These are phyloP conservation scores for Suillus variegatus DNA, from an alignment of 768 basidiomycete species.

Conservation along the genomic window DNA sequence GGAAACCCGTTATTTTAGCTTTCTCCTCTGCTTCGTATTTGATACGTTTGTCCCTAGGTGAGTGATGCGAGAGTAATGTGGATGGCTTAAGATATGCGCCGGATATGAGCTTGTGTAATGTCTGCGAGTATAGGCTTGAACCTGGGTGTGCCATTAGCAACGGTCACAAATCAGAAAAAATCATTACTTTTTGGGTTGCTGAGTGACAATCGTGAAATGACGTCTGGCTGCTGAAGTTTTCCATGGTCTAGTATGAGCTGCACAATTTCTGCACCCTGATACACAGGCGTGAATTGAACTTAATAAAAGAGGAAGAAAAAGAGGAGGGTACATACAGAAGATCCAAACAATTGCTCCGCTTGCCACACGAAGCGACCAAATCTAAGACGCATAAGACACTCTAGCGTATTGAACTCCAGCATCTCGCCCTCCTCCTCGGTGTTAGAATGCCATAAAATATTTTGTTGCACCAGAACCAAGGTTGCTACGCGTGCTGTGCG, in stretches of 20 bases:
- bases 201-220: constrained; percentile 52
- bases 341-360: constrained; percentile 70
- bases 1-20: constrained; percentile 70
- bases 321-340: constrained; percentile 52
- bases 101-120: constrained; percentile 70
- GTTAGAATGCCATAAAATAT: constrained; percentile 83
- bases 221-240: constrained; percentile 76
- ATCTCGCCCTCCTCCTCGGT: constrained; percentile 73
- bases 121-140: constrained; percentile 52
- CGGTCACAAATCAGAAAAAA: constrained; percentile 16
- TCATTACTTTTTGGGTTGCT: constrained; percentile 65
- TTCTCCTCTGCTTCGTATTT: constrained; percentile 81
- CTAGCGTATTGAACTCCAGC: constrained; percentile 80
- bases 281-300: background rate
- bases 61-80: constrained; percentile 73
- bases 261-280: constrained; percentile 77
- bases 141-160: constrained; percentile 30
- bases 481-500: constrained; percentile 70
- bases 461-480: constrained; percentile 86
- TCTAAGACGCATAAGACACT: constrained; percentile 78
- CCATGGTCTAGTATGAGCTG: constrained; percentile 81
- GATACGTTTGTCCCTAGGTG: constrained; percentile 79
- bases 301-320: background rate
- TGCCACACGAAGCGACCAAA: constrained; percentile 83
- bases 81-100: constrained; percentile 78